Conservation (phyloP, 768 basidiomycete genomes). For the Tulasnella sp. region DNA sequence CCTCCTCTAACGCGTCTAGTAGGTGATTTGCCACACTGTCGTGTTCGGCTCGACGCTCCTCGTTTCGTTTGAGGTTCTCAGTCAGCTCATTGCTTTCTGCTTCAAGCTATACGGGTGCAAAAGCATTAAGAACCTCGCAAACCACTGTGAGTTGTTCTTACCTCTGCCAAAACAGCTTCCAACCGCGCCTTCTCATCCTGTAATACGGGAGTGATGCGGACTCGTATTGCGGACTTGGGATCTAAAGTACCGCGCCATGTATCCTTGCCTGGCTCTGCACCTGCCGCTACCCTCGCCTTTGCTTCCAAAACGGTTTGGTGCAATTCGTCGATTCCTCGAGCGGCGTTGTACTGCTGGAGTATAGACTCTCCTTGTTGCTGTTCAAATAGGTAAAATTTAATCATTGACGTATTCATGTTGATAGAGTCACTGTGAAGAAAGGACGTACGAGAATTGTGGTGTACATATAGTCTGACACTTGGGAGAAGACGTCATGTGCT, state of each 20-base stretch:
- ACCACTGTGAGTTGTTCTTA: slow-evolving; percentile 19
- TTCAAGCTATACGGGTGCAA: slow-evolving; percentile 40
- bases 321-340: slow-evolving; percentile 2
- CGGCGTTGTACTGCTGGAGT: slow-evolving; percentile 1
- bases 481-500: neutral
- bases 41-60: slow-evolving; percentile 35
- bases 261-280: slow-evolving; percentile 37
- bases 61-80: slow-evolving; percentile 40
- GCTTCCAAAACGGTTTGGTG: slow-evolving; percentile 3
- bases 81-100: slow-evolving; percentile 42
- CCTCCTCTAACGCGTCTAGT: slow-evolving; percentile 46
- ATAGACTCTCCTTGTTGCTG: slow-evolving; percentile 6
- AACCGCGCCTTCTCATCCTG: slow-evolving; percentile 34
- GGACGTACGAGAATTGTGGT: slow-evolving; percentile 1
- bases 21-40: slow-evolving; percentile 39
- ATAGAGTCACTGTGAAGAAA: neutral
- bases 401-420: neutral
- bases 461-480: slow-evolving; percentile 5
- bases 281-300: slow-evolving; percentile 33
- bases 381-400: neutral
- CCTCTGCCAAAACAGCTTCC: slow-evolving; percentile 31
- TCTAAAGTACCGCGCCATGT: slow-evolving; percentile 55
- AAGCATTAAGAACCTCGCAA: neutral
- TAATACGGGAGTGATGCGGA: slow-evolving; percentile 52
- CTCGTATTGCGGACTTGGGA: slow-evolving; percentile 51